Base-by-base conservation (phyloP, 306 rosid genomes). In the Inga laurina region DNA sequence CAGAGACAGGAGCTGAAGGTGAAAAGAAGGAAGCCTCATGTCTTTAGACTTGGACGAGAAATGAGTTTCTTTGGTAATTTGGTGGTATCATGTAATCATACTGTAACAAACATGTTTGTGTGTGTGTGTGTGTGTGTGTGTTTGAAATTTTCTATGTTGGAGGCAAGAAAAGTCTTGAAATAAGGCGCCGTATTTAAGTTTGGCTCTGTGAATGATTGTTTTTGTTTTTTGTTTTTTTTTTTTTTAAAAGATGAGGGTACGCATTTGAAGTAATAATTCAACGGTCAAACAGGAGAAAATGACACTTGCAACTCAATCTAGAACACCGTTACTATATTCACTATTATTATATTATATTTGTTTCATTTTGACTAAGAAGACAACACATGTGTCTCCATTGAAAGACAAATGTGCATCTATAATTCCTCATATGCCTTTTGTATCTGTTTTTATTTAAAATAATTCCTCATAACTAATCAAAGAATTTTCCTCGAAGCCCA, bases 11-110 rank as follows among this genome's bases (percentile, higher is more conserved):
- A 62, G 35, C 15, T 24, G 68, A 62, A 62, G 12, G 37, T 24
- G 5, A 27, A 11, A 27, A 9, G 68, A 27, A 62, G 37, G 54
- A 32, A 79, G 72, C 81, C 79, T 79, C 93, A 62, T 62, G 68
- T 62, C 68, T 62, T 22, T 9, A 59, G 30, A 59, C 37, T 24
- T 24, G 27, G 35, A 61, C 6, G 19, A 27, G 37, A 62, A 12
- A 62, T 62, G 37, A 22, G 66, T 24, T 59, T 22, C 34, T 22
- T 22, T 3, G 15, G 66, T 18, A 52, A 15, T 1, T 16, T 19
- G 22, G 59, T 1, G 19, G 7, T 1, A 18, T 52, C 34, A 27
- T 27, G 30, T 27, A 27, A 27, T 27, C 30, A 27, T 27, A 56
- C 24, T 7, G 62, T 19, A 56, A 56, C 6, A 46, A 12, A 46